Conservation (phyloP, 441 rosid species). For the Bruguiera hainesii region DNA sequence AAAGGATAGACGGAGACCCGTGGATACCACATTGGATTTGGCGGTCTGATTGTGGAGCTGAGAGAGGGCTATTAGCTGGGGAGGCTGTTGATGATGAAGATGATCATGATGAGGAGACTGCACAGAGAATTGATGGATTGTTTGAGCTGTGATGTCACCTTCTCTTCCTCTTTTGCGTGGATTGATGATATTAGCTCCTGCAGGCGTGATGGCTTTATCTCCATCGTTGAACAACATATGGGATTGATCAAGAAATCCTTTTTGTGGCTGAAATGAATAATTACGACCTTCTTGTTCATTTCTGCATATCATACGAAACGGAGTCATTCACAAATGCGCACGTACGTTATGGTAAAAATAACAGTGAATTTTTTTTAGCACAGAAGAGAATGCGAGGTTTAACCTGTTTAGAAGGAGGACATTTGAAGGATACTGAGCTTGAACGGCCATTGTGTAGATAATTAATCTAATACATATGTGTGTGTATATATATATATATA, state of each 20-base stretch:
- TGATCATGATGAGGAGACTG: conserved; percentile 40
- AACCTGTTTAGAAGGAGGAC: conserved; percentile 78
- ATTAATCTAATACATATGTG: no score
- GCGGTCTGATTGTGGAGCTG: conserved; percentile 44
- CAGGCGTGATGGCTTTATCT: conserved; percentile 29
- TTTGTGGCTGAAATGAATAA: conserved; percentile 57
- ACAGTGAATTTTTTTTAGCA: background rate
- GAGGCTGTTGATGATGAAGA: conserved; percentile 17
- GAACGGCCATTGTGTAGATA: conserved; percentile 55
- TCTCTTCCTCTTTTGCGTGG: conserved; percentile 60
- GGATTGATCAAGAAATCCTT: conserved; percentile 59
- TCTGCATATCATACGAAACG: conserved; percentile 33
- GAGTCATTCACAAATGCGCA: background rate
- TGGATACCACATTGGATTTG: conserved; percentile 63
- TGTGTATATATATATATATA: no score
- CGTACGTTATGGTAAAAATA: background rate
- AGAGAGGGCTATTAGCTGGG: conserved; percentile 60
- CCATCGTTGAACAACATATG: conserved; percentile 59
- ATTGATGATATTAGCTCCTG: conserved; percentile 22
- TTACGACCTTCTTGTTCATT: conserved; percentile 65
- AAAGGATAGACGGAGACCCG: conserved; percentile 75
- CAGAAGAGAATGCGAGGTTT: background rate
- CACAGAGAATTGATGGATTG: conserved; percentile 41
- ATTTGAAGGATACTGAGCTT: conserved; percentile 84
- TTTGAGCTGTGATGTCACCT: conserved; percentile 6